phyloP scores from a whole-genome alignment of 2,329 filamentous ascomycete species.

The Paraconiothyrium sp. region DNA sequence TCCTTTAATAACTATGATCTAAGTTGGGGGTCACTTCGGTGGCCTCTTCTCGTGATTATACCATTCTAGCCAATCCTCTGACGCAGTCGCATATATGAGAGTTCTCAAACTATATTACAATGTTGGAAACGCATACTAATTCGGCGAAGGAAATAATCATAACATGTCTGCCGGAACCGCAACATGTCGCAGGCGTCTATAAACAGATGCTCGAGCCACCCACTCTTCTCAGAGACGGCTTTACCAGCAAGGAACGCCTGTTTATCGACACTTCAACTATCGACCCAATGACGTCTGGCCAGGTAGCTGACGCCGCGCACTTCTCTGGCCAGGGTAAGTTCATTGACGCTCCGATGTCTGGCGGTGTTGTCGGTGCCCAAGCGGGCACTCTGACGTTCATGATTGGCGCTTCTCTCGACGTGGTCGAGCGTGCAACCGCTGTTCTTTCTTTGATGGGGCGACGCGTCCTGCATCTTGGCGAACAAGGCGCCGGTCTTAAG shows the following conservation, averaged over 20 bases:
- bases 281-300: conserved; percentile 83
- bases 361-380: conserved; percentile 88
- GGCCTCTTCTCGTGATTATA: conserved; percentile 68
- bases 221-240: conserved; percentile 59
- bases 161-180: conserved; percentile 87
- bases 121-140: conserved; percentile 27
- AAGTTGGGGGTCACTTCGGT: conserved; percentile 72
- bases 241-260: conserved; percentile 69
- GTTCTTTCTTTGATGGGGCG: conserved; percentile 85
- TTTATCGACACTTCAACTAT: conserved; percentile 99
- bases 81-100: conserved; percentile 40
- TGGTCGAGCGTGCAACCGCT: conserved; percentile 72
- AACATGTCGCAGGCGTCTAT: conserved; percentile 87
- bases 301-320: conserved; percentile 76
- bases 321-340: conserved; percentile 77
- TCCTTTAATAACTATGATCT: conserved; percentile 70
- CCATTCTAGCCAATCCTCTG: conserved; percentile 78
- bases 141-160: conserved; percentile 78
- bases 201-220: conserved; percentile 73
- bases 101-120: conserved; percentile 1
- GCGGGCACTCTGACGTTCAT: conserved; percentile 95
- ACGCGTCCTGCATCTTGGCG: conserved; percentile 84
- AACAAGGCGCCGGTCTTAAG: conserved; percentile 83
- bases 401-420: conserved; percentile 75
- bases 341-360: conserved; percentile 96